phyloP scores from a whole-genome alignment of 768 basidiomycete genomes.

The Clathrus columnatus region DNA sequence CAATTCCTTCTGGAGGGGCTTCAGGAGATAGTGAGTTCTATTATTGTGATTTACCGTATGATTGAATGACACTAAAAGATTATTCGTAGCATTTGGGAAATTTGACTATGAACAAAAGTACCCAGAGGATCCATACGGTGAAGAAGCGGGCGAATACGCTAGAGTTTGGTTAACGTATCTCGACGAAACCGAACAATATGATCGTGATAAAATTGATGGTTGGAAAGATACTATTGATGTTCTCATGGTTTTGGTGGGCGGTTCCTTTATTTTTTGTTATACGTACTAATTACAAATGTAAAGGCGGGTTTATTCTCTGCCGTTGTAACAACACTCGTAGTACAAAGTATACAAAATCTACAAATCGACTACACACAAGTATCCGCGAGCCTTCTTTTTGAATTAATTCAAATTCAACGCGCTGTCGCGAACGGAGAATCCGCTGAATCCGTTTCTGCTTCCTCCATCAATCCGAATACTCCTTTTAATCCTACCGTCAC shows the following conservation, averaged over 20 bases:
- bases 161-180: conserved; percentile 10
- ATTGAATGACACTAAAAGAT: too few species aligned
- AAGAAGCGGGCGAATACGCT: conserved; percentile 11
- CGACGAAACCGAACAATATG: conserved; percentile 4
- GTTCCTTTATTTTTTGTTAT: too few species aligned
- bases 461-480: background rate
- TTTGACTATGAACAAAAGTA: background rate
- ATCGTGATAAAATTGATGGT: conserved; percentile 3
- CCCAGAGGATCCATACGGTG: background rate
- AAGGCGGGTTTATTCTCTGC: conserved; percentile 12
- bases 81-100: background rate
- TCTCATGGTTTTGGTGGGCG: conserved; percentile 11
- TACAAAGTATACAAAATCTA: background rate
- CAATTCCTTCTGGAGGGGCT: background rate
- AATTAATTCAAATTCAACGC: background rate
- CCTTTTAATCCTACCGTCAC: background rate
- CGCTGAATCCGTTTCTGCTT: background rate
- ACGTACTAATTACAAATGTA: background rate
- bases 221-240: conserved; percentile 9
- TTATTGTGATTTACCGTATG: too few species aligned
- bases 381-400: background rate
- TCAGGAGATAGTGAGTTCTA: background rate
- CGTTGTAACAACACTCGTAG: conserved; percentile 6
- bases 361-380: conserved; percentile 2
- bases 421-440: background rate